Conservation (phyloP, 768 basidiomycete species). For the Sarcodon sp. region DNA sequence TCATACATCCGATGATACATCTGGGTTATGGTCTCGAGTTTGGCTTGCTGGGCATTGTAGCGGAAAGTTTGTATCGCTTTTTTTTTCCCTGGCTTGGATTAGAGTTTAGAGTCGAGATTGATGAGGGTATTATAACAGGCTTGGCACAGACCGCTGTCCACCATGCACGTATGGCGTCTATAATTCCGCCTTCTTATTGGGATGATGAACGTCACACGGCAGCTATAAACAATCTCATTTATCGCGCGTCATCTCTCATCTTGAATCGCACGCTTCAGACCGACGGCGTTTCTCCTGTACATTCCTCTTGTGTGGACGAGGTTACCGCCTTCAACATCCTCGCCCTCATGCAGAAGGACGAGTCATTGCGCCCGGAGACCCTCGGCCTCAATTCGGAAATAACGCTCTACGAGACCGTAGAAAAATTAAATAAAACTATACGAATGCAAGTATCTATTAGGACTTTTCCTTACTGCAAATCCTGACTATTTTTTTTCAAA, state of each 20-base stretch:
- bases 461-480: background rate
- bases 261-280: no score
- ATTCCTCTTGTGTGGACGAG: background rate
- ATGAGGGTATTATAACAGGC: slow-evolving; percentile 20
- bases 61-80: slow-evolving; percentile 34
- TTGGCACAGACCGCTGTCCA: slow-evolving; percentile 45
- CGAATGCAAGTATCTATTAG: background rate
- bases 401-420: no score
- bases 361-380: background rate
- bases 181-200: slow-evolving; percentile 19
- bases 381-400: no score
- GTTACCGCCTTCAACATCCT: background rate
- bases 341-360: background rate
- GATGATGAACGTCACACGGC: background rate
- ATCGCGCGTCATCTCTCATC: no score
- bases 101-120: no score
- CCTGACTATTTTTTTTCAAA: background rate
- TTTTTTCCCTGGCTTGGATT: no score
- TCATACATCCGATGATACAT: slow-evolving; percentile 58
- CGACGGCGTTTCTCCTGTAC: no score
- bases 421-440: background rate
- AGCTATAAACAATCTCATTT: no score
- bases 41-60: slow-evolving; percentile 39
- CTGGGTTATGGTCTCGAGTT: slow-evolving; percentile 53
- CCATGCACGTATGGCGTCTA: slow-evolving; percentile 17